Conservation (phyloP, 2,329 filamentous ascomycete genomes). For the Nigrospora oryzae region DNA sequence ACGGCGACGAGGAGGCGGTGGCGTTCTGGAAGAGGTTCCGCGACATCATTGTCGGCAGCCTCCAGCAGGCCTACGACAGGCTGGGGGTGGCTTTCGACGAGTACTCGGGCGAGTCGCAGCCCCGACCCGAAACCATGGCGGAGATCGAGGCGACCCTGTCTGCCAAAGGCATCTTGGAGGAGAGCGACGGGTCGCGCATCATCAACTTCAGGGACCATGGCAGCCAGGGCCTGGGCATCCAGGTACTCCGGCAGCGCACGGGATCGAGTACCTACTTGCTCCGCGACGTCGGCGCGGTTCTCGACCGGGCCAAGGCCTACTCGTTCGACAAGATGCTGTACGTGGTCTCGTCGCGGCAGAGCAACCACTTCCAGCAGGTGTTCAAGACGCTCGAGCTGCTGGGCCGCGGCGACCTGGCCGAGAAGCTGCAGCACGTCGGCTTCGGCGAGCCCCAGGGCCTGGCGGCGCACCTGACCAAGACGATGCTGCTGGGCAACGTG, state of each 20-base stretch:
- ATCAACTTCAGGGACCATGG: constrained; percentile 63
- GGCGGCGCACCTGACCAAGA: constrained; percentile 42
- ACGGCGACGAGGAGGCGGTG: constrained; percentile 43
- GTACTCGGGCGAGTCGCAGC: constrained; percentile 58
- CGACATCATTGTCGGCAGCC: constrained; percentile 43
- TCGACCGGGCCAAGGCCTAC: constrained; percentile 49
- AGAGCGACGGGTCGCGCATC: constrained; percentile 51
- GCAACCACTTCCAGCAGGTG: constrained; percentile 24
- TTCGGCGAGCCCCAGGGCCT: constrained; percentile 40
- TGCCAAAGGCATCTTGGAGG: constrained; percentile 49
- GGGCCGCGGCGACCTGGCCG: constrained; percentile 20
- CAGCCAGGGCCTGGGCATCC: constrained; percentile 59
- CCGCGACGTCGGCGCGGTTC: constrained; percentile 58
- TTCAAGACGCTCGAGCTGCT: constrained; percentile 25
- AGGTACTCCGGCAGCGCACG: constrained; percentile 53
- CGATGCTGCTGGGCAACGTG: constrained; percentile 4
- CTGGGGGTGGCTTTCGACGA: constrained; percentile 50
- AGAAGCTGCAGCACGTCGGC: constrained; percentile 26
- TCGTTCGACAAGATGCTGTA: constrained; percentile 30
- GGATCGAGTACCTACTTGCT: constrained; percentile 62
- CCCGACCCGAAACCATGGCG: constrained; percentile 38
- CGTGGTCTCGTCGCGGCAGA: constrained; percentile 26
- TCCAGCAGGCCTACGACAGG: constrained; percentile 43
- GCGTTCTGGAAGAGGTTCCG: constrained; percentile 46
- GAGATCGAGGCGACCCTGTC: constrained; percentile 51